Evolutionary conservation across 2,329 filamentous ascomycete genomes (phyloP).

Genomic region (Botrytis sinoallii): DNA sequence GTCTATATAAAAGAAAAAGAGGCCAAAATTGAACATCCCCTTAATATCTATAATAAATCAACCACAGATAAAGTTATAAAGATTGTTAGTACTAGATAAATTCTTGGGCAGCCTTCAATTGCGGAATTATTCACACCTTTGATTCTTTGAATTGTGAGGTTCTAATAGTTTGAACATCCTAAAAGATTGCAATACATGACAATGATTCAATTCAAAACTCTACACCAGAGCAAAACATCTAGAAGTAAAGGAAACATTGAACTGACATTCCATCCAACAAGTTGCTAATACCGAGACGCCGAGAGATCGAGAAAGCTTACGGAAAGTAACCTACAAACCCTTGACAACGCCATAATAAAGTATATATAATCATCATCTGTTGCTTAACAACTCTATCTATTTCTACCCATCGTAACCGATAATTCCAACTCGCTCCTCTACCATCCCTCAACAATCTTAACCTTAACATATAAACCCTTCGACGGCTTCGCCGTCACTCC

Average conservation of each 20-base stretch:
- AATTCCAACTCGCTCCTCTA: conserved; percentile 36
- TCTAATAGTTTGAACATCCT: neutral
- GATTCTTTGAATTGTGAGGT: neutral
- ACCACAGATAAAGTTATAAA: neutral
- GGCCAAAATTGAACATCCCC: neutral
- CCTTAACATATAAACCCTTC: conserved; percentile 66
- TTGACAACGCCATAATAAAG: neutral
- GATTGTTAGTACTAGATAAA: neutral
- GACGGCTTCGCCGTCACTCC: conserved; percentile 70
- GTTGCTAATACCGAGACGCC: neutral
- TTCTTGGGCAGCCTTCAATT: neutral
- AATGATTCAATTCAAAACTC: neutral
- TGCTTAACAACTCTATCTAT: neutral
- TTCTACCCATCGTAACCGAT: neutral
- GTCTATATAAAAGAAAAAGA: neutral
- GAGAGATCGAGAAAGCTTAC: neutral
- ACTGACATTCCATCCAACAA: neutral
- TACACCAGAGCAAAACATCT: neutral
- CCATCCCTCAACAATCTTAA: conserved; percentile 67
- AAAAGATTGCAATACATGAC: neutral
- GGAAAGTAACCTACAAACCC: neutral
- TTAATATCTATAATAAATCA: neutral
- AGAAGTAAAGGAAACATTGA: neutral
- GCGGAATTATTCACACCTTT: neutral
- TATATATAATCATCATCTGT: neutral